Conservation (phyloP, 768 basidiomycete genomes). For the Crucibulum laeve region DNA sequence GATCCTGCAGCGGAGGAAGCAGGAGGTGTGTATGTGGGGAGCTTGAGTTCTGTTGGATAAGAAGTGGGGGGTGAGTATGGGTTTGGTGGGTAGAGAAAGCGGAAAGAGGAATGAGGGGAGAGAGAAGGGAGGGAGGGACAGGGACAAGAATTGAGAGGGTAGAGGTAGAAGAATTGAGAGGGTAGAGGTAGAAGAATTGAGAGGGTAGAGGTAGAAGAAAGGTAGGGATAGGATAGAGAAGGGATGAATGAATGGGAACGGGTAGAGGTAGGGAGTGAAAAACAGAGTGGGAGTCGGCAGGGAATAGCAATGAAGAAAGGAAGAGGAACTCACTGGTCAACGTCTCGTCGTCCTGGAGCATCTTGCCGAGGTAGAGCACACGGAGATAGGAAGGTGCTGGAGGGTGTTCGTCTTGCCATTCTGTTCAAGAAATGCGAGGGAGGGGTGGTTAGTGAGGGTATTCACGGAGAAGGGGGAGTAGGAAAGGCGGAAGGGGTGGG, state of each 20-base stretch:
- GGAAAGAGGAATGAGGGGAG: slow-evolving; percentile 5
- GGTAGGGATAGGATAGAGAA: no score
- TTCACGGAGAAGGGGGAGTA: no score
- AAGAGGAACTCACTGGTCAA: slow-evolving; percentile 46
- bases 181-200: slow-evolving; percentile 3
- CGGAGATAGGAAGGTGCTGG: slow-evolving; percentile 75
- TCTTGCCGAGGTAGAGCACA: slow-evolving; percentile 71
- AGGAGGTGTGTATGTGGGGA: slow-evolving; percentile 29
- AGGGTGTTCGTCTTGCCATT: slow-evolving; percentile 78
- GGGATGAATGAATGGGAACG: neutral
- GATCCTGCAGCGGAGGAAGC: no score
- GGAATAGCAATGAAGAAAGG: slow-evolving; percentile 1
- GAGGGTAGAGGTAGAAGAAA: neutral
- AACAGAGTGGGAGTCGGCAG: neutral
- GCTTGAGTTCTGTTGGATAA: slow-evolving; percentile 34
- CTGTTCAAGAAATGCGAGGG: no score
- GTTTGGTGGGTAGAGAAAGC: neutral
- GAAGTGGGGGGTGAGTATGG: neutral
- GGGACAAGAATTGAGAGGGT: slow-evolving; percentile 6
- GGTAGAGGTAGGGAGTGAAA: neutral
- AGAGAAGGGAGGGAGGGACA: slow-evolving; percentile 4
- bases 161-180: slow-evolving; percentile 5
- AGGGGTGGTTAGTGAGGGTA: no score
- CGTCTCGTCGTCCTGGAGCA: slow-evolving; percentile 82
- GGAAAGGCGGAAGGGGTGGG: no score